Conservation (phyloP, 2,329 filamentous ascomycete species). For the Colletotrichum graminicola region DNA sequence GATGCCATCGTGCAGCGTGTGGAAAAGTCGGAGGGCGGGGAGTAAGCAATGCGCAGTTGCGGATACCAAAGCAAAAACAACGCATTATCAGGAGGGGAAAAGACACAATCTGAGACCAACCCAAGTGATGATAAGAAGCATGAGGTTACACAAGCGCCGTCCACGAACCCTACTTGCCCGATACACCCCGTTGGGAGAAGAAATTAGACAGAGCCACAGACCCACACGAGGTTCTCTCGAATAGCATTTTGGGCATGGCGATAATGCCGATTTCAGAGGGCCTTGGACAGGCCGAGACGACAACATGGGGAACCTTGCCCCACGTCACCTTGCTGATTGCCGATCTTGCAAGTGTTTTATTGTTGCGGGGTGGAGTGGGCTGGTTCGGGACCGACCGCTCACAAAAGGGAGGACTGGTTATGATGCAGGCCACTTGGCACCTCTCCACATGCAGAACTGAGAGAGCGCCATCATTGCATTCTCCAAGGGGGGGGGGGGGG, state of each 20-base stretch:
- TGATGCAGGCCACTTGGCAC: slow-evolving; percentile 34
- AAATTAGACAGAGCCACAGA: neutral
- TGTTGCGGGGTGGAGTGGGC: slow-evolving; percentile 17
- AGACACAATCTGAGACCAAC: neutral
- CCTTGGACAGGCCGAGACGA: neutral
- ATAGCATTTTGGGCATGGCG: neutral
- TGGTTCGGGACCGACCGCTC: slow-evolving; percentile 36
- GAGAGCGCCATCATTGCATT: slow-evolving; percentile 1
- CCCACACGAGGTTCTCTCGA: neutral
- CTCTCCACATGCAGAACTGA: slow-evolving; percentile 12
- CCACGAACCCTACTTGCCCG: slow-evolving; percentile 4
- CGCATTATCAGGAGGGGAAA: slow-evolving; percentile 1
- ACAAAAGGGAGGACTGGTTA: slow-evolving; percentile 15
- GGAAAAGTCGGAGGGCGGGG: neutral
- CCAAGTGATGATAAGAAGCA: slow-evolving; percentile 15
- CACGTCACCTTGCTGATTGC: neutral
- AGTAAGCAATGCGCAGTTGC: neutral
- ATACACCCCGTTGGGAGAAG: slow-evolving; percentile 23
- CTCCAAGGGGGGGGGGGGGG: neutral
- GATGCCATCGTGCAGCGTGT: neutral
- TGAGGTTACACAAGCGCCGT: slow-evolving; percentile 19
- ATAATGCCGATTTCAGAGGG: too few relatives aligned
- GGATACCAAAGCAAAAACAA: neutral
- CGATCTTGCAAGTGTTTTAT: slow-evolving; percentile 16
- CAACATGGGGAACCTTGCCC: neutral